Evolutionary conservation across 1,284 basidiomycete species (phyloP).

Genomic region (Ustilago xerochloae): DNA sequence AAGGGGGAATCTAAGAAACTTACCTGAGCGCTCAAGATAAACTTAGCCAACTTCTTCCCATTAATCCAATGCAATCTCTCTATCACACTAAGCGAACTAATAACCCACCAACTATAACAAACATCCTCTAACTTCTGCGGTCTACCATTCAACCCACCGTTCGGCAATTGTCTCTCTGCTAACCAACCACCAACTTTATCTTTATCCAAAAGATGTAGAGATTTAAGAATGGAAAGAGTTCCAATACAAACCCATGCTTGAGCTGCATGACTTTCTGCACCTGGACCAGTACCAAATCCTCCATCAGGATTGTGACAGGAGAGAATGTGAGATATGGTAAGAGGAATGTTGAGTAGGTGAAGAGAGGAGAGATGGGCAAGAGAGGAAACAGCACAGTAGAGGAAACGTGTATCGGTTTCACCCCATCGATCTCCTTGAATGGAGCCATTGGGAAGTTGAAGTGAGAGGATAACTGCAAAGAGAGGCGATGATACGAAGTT

Average conservation of each 20-base stretch:
- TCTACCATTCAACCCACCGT: constrained; percentile 91
- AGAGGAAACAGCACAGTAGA: constrained; percentile 84
- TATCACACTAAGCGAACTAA: constrained; percentile 87
- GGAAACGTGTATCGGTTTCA: constrained; percentile 91
- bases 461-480: constrained; percentile 74
- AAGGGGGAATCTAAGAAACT: constrained; percentile 40
- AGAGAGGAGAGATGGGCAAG: constrained; percentile 80
- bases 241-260: constrained; percentile 93
- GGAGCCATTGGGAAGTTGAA: constrained; percentile 78
- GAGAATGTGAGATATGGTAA: constrained; percentile 79
- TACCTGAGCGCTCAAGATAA: constrained; percentile 90
- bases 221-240: constrained; percentile 84
- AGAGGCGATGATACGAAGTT: not conserved
- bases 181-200: constrained; percentile 87
- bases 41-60: constrained; percentile 78
- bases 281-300: constrained; percentile 84
- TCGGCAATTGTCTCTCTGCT: constrained; percentile 88
- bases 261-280: constrained; percentile 90
- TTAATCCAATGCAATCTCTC: constrained; percentile 90
- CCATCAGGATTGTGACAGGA: constrained; percentile 93
- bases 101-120: constrained; percentile 97
- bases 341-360: constrained; percentile 70
- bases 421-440: constrained; percentile 91
- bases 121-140: constrained; percentile 99
- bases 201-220: constrained; percentile 73